phyloP scores from a whole-genome alignment of 1,139 yeast species.

The Geotrichum fermentans region DNA sequence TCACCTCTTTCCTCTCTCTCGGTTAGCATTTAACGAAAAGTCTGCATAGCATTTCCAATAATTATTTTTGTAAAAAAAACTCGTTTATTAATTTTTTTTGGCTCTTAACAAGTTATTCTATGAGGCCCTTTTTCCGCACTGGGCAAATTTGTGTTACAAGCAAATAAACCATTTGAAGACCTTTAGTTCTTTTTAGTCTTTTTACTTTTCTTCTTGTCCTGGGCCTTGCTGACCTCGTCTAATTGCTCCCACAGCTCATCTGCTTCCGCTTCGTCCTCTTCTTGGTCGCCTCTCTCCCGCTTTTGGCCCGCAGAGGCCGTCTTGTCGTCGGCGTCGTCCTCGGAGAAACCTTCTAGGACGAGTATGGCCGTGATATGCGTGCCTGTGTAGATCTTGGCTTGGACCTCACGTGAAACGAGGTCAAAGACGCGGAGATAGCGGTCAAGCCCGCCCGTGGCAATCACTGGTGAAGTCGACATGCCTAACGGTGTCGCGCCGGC shows the following conservation, averaged over 20 bases:
- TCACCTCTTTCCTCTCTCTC: background rate
- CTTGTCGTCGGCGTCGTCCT: background rate
- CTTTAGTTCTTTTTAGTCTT: slow-evolving; percentile 4
- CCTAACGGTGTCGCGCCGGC: too few relatives aligned
- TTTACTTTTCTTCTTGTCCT: background rate
- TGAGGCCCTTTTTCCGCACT: too few relatives aligned
- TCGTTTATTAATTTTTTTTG: too few relatives aligned
- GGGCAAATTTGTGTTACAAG: too few relatives aligned
- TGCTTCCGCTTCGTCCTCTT: slow-evolving; percentile 17
- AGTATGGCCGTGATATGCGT: slow-evolving; percentile 60
- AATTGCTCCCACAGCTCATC: slow-evolving; percentile 17
- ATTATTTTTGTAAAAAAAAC: too few relatives aligned
- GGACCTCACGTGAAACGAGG: slow-evolving; percentile 49
- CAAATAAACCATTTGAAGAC: too few relatives aligned
- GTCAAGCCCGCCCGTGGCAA: slow-evolving; percentile 77
- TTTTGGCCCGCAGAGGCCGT: slow-evolving; percentile 2
- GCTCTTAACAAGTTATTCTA: too few relatives aligned
- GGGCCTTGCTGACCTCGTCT: slow-evolving; percentile 19
- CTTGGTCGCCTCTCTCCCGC: slow-evolving; percentile 5
- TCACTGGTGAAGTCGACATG: background rate
- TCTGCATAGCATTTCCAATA: too few relatives aligned
- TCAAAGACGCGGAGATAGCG: slow-evolving; percentile 78
- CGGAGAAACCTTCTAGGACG: slow-evolving; percentile 40
- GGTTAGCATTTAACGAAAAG: too few relatives aligned
- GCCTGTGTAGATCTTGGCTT: slow-evolving; percentile 72